A percentile compares a stretch with the other conserved stretches of the same genome.
Evolutionary conservation across 768 basidiomycete genomes (phyloP).

Genomic region (Termitomyces sp.): DNA sequence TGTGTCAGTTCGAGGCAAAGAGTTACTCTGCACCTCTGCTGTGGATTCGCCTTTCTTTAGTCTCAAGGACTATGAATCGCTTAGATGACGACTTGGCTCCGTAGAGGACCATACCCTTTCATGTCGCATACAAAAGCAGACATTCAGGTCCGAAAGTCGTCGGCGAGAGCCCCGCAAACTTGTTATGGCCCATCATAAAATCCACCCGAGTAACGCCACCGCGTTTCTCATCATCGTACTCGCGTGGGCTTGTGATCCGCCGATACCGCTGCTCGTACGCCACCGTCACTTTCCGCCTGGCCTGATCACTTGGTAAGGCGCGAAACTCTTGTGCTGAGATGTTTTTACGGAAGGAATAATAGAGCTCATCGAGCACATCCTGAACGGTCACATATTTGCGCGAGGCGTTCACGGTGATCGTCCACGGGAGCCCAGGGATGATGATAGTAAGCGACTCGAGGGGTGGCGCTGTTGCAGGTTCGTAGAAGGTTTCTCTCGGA

Average conservation of each 20-base stretch:
- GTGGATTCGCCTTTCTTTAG: background rate
- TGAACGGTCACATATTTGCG: conserved; percentile 25
- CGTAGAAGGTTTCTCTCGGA: conserved; percentile 19
- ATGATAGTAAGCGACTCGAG: conserved; percentile 21
- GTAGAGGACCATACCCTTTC: background rate
- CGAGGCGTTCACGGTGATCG: conserved; percentile 24
- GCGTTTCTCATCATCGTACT: conserved; percentile 38
- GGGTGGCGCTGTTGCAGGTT: conserved; percentile 29
- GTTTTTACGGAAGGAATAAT: conserved; percentile 34
- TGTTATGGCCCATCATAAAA: conserved; percentile 41
- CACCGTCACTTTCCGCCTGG: conserved; percentile 29
- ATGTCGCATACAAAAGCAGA: conserved; percentile 20
- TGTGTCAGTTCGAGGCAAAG: background rate
- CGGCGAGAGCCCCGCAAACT: conserved; percentile 40
- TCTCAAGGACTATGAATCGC: background rate
- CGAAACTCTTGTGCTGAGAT: conserved; percentile 39
- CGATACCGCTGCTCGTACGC: conserved; percentile 45
- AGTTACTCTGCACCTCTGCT: background rate
- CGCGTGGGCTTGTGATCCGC: conserved; percentile 25
- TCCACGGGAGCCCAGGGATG: conserved; percentile 28
- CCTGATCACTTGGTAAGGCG: conserved; percentile 26
- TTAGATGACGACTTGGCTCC: background rate
- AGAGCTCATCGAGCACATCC: conserved; percentile 28
- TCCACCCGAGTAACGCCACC: conserved; percentile 54
- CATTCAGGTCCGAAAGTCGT: conserved; percentile 22